Conservation (phyloP, 106 monocot genomes). For the Dendrobium officinale region DNA sequence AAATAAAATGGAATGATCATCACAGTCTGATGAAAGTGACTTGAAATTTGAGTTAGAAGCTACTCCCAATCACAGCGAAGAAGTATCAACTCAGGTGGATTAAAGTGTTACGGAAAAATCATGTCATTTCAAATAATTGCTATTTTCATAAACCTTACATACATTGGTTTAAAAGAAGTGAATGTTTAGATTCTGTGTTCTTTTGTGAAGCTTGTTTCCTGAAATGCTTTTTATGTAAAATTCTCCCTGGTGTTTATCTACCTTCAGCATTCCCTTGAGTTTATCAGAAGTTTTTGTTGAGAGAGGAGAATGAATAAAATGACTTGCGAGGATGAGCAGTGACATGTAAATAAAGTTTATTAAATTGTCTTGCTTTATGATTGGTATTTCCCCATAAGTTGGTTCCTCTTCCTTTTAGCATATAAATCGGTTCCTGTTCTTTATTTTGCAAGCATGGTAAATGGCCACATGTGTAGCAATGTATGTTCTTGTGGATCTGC, state of each 20-base stretch:
- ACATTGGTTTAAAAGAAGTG: background rate
- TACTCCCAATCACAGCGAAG: conserved; percentile 15
- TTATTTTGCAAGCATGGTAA: no score
- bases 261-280: no score
- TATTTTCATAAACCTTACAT: background rate
- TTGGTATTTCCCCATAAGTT: no score
- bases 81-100: conserved; percentile 20
- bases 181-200: no score
- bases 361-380: no score
- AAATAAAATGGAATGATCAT: background rate
- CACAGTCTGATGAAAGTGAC: conserved; percentile 32
- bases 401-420: no score
- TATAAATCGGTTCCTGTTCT: no score
- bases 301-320: background rate
- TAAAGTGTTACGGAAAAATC: conserved; percentile 30
- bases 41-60: conserved; percentile 39
- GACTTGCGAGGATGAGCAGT: background rate
- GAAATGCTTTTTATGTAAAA: background rate
- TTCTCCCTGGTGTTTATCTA: background rate
- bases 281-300: background rate
- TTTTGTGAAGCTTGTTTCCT: no score
- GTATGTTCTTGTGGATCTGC: no score
- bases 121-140: background rate
- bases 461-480: no score
- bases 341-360: background rate